Evolutionary conservation across 257 asterid genomes (phyloP), one percentile per base, ranked within the genome.

Genomic region (Anisodus tanguticus): DNA sequence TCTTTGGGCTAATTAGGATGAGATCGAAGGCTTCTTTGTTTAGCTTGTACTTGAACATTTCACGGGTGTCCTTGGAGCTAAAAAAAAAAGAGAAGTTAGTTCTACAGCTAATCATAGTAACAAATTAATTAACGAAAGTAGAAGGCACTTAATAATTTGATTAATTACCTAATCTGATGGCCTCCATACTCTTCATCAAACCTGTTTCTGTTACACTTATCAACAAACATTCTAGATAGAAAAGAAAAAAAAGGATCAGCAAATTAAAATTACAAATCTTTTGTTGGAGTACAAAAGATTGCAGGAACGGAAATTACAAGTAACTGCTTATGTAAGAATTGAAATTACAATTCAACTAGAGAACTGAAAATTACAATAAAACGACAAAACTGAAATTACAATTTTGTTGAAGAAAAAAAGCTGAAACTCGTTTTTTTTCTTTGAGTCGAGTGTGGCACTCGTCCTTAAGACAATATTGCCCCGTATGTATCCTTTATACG

Each of bases 121-220:
- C 2, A 8, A 71, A 71, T 71, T 45, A 8, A n/a, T 41, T 71
- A 74, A 51, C 19, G 19, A 5, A 49, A 11, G 35, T 31, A 31
- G 79, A 6, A 45, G 41, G 39, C 45, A 45, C 1, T 45, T 72
- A 19, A 47, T 49, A 41, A 74, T 47, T 67, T 9, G 35, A 60
- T 63, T 31, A 31, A 31, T 31, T 83, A 84, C 87, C 87, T 63
- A 85, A 64, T 85, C 86, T 89, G 41, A 58, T 76, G 8, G 85
- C 88, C 84, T 93, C 97, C 2, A 92, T 86, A 85, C 91, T 88
- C 89, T 92, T 94, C 97, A 94, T 90, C 88, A 94, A 94, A 88
- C 86, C 97, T 91, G 85, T 93, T n/a, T 89, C 94, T 91, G 90
- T 91, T 94, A 85, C 98, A 94, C 13, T 97, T 89, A 72, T 92